These are phyloP conservation scores for Naganishia friedmannii DNA, from an alignment of 768 basidiomycete species.

Conservation along the genomic window DNA sequence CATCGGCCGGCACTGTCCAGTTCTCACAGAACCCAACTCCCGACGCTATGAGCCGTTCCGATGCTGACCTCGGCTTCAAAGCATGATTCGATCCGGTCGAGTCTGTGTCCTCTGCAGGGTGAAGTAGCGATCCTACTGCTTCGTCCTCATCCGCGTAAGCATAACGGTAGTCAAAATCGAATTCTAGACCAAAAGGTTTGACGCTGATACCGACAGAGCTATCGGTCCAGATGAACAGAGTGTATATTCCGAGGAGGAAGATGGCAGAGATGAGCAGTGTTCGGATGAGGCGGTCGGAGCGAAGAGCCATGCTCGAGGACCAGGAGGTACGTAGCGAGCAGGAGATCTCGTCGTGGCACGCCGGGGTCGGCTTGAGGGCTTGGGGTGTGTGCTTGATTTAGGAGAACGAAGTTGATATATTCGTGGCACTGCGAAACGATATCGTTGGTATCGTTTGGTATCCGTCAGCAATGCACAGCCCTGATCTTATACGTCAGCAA, in stretches of 20 bases:
- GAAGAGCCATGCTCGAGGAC: too few species aligned
- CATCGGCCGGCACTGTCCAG: slow-evolving; percentile 7
- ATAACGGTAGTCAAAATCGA: slow-evolving; percentile 1
- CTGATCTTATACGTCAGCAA: too few species aligned
- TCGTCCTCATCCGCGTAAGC: slow-evolving; percentile 4
- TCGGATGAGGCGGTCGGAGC: background rate
- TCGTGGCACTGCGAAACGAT: too few species aligned
- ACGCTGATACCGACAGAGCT: background rate
- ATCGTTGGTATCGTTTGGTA: too few species aligned
- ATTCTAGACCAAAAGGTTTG: background rate
- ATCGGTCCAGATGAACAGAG: background rate
- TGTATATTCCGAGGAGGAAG: background rate
- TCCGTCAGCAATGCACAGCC: too few species aligned
- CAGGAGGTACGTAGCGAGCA: background rate
- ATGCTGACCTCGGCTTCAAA: background rate
- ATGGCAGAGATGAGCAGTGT: too few species aligned
- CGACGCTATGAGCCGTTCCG: background rate
- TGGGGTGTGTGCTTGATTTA: too few species aligned
- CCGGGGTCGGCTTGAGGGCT: background rate
- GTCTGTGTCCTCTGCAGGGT: background rate
- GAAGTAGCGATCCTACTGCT: background rate
- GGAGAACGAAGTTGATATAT: too few species aligned
- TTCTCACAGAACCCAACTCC: background rate
- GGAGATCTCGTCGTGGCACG: background rate
- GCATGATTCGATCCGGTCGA: background rate